These are phyloP conservation scores for Coemansia asiatica DNA, from an alignment of 192 early-diverging fungal genomes.

Conservation along the genomic window DNA sequence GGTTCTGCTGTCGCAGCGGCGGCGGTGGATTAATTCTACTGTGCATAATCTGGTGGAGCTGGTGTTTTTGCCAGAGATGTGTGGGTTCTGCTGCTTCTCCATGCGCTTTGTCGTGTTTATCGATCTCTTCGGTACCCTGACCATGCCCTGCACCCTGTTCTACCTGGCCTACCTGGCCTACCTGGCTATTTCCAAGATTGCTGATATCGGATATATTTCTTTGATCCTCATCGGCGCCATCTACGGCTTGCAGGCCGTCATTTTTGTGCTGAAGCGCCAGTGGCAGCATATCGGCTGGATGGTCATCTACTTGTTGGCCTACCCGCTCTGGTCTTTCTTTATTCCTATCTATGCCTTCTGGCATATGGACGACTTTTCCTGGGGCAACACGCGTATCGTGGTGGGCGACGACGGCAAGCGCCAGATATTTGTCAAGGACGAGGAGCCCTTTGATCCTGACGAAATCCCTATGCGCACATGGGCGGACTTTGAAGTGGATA, in stretches of 20 bases:
- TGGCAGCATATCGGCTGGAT: slow-evolving; percentile 85
- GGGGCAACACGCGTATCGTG: slow-evolving; percentile 93
- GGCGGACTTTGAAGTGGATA: slow-evolving; percentile 70
- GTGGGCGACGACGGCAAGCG: slow-evolving; percentile 65
- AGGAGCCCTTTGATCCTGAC: slow-evolving; percentile 82
- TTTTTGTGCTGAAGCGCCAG: slow-evolving; percentile 75
- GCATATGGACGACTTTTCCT: slow-evolving; percentile 98
- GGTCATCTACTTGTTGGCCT: slow-evolving; percentile 85
- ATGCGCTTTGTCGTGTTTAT: slow-evolving; percentile 97
- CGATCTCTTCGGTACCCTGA: slow-evolving; percentile 85
- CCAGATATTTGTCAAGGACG: slow-evolving; percentile 67
- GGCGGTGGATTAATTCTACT: slow-evolving; percentile 99
- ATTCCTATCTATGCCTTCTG: slow-evolving; percentile 96
- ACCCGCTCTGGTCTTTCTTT: slow-evolving; percentile 89
- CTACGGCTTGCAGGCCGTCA: slow-evolving; percentile 86
- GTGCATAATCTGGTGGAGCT: slow-evolving; percentile 96
- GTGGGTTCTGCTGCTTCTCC: slow-evolving; percentile 96
- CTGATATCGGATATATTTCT: slow-evolving; percentile 73
- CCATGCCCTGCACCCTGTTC: slow-evolving; percentile 77
- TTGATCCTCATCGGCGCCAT: slow-evolving; percentile 76
- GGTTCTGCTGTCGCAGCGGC: slow-evolving; percentile 84
- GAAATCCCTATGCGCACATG: slow-evolving; percentile 85
- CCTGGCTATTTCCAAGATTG: slow-evolving; percentile 60
- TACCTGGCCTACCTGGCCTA: slow-evolving; percentile 82
- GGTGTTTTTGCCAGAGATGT: slow-evolving; percentile 79